Evolutionary conservation across 2,329 filamentous ascomycete genomes (phyloP).

Genomic region (Colletotrichum filicis): DNA sequence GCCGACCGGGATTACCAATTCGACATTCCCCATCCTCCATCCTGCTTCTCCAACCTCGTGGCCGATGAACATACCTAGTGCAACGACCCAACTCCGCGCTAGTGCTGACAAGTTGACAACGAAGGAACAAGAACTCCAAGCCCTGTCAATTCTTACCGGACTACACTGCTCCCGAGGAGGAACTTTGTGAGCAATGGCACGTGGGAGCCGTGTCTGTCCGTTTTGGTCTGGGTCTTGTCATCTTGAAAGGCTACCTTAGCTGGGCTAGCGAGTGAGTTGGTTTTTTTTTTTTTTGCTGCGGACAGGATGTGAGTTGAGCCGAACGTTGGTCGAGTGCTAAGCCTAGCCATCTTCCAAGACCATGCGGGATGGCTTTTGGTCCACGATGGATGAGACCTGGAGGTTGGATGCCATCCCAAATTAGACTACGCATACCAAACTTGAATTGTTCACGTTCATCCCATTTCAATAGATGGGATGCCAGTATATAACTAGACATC

Average conservation of each 20-base stretch:
- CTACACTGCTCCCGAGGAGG: slow-evolving; percentile 9
- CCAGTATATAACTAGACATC: slow-evolving; percentile 25
- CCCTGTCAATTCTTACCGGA: slow-evolving; percentile 11
- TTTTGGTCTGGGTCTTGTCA: neutral
- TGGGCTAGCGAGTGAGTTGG: neutral
- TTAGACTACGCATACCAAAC: slow-evolving; percentile 6
- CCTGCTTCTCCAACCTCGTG: neutral
- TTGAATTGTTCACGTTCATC: neutral
- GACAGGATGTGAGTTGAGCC: neutral
- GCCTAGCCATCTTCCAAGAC: neutral
- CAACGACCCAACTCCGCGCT: neutral
- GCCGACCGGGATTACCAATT: neutral
- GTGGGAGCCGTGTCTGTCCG: neutral
- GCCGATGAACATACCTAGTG: neutral
- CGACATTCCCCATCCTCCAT: neutral
- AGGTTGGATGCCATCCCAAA: slow-evolving; percentile 15
- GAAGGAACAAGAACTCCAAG: neutral
- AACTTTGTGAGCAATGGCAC: neutral
- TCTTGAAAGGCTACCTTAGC: neutral
- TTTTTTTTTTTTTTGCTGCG: neutral
- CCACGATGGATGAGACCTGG: slow-evolving; percentile 3
- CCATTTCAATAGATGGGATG: neutral
- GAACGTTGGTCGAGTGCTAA: neutral
- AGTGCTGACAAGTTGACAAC: slow-evolving; percentile 29
- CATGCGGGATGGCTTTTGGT: neutral